phyloP scores from a whole-genome alignment of 2,329 filamentous ascomycete species.

The Mycocentrospora acerina region DNA sequence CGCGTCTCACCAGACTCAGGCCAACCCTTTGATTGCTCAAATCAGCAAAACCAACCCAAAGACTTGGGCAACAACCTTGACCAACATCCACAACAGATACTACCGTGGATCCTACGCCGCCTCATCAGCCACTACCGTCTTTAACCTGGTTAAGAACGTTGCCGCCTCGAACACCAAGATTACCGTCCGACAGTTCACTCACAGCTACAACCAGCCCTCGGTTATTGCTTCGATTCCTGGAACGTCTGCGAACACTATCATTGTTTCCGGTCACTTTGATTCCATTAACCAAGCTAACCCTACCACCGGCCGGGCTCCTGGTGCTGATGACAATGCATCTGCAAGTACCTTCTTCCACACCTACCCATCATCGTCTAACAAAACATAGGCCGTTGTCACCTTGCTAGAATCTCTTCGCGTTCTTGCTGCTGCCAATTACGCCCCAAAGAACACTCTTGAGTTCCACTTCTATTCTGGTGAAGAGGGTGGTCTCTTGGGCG shows the following conservation, averaged over 20 bases:
- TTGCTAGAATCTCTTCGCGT: constrained; percentile 85
- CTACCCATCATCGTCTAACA: not conserved
- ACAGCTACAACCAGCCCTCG: constrained; percentile 85
- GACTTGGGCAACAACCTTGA: constrained; percentile 14
- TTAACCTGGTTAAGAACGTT: constrained; percentile 68
- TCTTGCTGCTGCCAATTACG: constrained; percentile 68
- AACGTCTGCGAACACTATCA: constrained; percentile 73
- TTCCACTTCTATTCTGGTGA: constrained; percentile 97
- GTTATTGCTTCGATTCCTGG: constrained; percentile 89
- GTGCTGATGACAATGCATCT: constrained; percentile 87
- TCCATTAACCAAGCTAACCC: constrained; percentile 89
- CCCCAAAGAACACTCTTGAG: constrained; percentile 79
- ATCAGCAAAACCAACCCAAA: constrained; percentile 18
- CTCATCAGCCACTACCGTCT: constrained; percentile 82
- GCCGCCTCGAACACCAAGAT: constrained; percentile 72
- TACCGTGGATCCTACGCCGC: constrained; percentile 52
- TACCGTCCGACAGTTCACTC: constrained; percentile 69
- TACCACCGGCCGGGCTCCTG: constrained; percentile 76
- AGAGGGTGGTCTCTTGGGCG: constrained; percentile 80
- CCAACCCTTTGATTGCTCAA: constrained; percentile 9
- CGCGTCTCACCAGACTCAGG: constrained; percentile 9
- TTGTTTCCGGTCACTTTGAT: constrained; percentile 88
- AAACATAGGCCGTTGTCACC: constrained; percentile 55
- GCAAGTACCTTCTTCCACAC: constrained; percentile 82
- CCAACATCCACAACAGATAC: constrained; percentile 18